Conservation (phyloP, 1,139 yeast genomes). For the Zhuliangozyma parablackwelliae region DNA sequence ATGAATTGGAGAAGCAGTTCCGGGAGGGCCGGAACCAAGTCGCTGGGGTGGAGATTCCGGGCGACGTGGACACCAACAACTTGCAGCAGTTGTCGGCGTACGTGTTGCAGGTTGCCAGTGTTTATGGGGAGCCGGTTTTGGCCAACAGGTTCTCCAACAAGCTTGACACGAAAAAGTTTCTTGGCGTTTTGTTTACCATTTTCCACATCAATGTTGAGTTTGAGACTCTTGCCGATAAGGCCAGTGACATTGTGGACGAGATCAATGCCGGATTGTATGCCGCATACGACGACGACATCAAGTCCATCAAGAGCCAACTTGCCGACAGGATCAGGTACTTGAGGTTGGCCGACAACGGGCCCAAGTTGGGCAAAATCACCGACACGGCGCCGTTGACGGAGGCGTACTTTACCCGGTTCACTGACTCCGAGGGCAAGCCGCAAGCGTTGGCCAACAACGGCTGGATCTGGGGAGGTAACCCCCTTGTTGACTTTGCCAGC, state of each 20-base stretch:
- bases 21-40: slow-evolving; percentile 18
- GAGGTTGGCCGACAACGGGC: slow-evolving; percentile 77
- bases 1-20: slow-evolving; percentile 37
- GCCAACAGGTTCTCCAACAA: slow-evolving; percentile 48
- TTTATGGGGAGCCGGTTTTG: slow-evolving; percentile 17
- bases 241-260: slow-evolving; percentile 62
- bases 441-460: slow-evolving; percentile 92
- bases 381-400: slow-evolving; percentile 64
- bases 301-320: slow-evolving; percentile 61
- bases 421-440: slow-evolving; percentile 46
- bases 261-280: slow-evolving; percentile 70
- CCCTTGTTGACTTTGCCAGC: slow-evolving; percentile 90
- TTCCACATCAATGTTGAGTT: slow-evolving; percentile 26
- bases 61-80: slow-evolving; percentile 25
- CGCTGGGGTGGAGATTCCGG: slow-evolving; percentile 28
- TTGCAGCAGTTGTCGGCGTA: slow-evolving; percentile 47
- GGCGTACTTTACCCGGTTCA: slow-evolving; percentile 79
- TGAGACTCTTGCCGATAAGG: slow-evolving; percentile 34
- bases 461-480: slow-evolving; percentile 98
- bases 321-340: slow-evolving; percentile 71
- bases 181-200: slow-evolving; percentile 35
- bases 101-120: slow-evolving; percentile 40
- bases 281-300: slow-evolving; percentile 71
- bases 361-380: slow-evolving; percentile 64
- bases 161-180: slow-evolving; percentile 48